Base-by-base conservation (phyloP, 768 basidiomycete genomes). In the Mycena maculata region DNA sequence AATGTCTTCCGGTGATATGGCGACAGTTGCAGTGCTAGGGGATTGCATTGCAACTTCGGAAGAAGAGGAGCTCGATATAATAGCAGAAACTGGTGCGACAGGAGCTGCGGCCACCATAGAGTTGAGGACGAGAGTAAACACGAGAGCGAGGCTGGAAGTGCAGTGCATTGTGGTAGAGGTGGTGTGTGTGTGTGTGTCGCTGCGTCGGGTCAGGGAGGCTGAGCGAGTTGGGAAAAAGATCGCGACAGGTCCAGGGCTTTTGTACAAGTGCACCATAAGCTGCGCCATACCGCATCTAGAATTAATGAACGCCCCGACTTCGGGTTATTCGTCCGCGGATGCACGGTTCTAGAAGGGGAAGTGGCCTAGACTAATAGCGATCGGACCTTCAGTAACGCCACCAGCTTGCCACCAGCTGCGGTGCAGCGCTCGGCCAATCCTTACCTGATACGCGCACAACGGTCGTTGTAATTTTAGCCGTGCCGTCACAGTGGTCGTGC, bases 291-390 rank as follows among this genome's bases (percentile, higher is more conserved):
- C 61, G 50, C 57, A 63, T 67, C 42, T 47, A 49, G 64, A 31
- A 28, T 66, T 53, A 65, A 69, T 63, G 42, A 60, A 49, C 27
- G 15, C 31, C 39, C 23, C 50, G 36, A 38, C 62, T 59, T 63
- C 64, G 39, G 64, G 58, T 53, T 65, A 33, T 56, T 70, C 65
- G 65, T 50, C 69, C 69, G 69, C 65, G 69, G 60, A 55, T 30
- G 58, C 68, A 53, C 56, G 60, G 64, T 70, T 66, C 64, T 60
- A 66, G 69, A 66, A 56, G 60, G 54, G 57, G 59, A 60, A 50
- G 33, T 36, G 41, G 42, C 45, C 44, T 48, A 66, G 60, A 56
- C 69, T 66, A 65, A 56, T 61, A 61, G 60, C 50, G 61, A 70
- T 70, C 69, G 65, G 55, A 31, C 44, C 53, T 66, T 63, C 48